These are phyloP conservation scores for Thymus quinquecostatus DNA, from an alignment of 257 asterid species.

Conservation along the genomic window DNA sequence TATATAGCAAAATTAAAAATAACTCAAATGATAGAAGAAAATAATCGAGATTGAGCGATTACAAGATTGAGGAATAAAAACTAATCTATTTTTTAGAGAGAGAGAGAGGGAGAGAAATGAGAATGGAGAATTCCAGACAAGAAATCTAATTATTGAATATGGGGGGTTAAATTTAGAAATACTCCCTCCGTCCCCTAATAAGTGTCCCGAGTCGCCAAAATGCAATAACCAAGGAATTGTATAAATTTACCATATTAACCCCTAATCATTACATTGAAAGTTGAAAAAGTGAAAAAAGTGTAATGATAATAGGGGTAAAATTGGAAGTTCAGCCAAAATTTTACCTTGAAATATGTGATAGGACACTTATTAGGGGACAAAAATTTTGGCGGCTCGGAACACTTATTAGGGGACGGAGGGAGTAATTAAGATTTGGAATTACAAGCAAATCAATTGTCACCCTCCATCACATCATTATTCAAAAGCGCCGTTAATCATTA, in stretches of 20 bases:
- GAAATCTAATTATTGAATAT: conserved; percentile 32
- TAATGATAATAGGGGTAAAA: too few species aligned
- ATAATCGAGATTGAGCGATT: conserved; percentile 17
- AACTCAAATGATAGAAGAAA: neutral
- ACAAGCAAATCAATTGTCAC: conserved; percentile 18
- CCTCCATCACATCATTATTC: conserved; percentile 32
- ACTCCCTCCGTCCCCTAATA: too few species aligned
- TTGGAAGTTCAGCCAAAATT: too few species aligned
- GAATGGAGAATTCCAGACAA: neutral
- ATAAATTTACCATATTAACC: too few species aligned
- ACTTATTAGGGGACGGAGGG: too few species aligned
- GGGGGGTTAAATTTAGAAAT: neutral
- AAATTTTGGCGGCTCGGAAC: too few species aligned
- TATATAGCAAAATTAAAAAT: neutral
- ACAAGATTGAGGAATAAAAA: neutral
- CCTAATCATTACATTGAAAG: too few species aligned
- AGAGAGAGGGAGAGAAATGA: neutral
- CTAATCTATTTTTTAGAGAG: neutral
- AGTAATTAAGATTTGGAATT: conserved; percentile 8
- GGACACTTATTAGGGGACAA: too few species aligned
- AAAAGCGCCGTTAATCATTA: conserved; percentile 23
- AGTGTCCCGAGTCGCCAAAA: too few species aligned
- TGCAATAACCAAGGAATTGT: too few species aligned
- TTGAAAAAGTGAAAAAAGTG: too few species aligned
- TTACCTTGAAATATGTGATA: too few species aligned